Evolutionary conservation across 352 stramenopile species (phyloP), one percentile per base, ranked within the genome.

Genomic region (Pelagophyceae sp.): DNA sequence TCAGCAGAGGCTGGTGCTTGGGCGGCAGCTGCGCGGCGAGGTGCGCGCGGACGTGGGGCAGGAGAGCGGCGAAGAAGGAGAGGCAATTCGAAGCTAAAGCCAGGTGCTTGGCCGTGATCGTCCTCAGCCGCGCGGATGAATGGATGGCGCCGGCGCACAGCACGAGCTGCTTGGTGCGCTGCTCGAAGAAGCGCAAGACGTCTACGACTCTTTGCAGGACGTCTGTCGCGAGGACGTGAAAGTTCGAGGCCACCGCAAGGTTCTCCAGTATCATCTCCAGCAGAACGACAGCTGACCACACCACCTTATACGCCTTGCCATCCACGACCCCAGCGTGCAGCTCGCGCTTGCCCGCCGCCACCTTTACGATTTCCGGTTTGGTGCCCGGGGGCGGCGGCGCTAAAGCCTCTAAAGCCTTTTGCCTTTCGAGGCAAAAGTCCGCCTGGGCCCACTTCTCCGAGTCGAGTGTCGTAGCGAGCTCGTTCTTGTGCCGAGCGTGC

Each of bases 231-330:
- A 97, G 84, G 15, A 93, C 91, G 64, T 93, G 91, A 79, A 97
- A 97, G 83, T 96, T 94, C 72, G 90, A 88, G 27, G 93, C 92
- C 77, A 90, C 95, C 17, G 89, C 91, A 81, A 98, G 89, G 85
- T 97, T 96, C 79, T 92, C 95, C 89, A 96, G 96, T 58, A 96
- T 85, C 80, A 97, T 96, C 85, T 97, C 92, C 38, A 98, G 85
- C 85, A 97, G 92, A 31, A 97, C 79, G 20, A 98, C 85, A 70
- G 94, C 94, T 5, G 90, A 96, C 93, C 93, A 98, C 35, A 98
- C 94, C 61, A 97, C 90, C 58, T 95, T 94, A 79, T 96, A 98
- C 33, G 88, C 89, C 76, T 92, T 90, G 27, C 92, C 93, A 77
- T 95, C 95, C 32, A 98, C 92, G 23, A 90, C 86, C 31, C 93